These are phyloP conservation scores for Cordyceps javanica DNA, from an alignment of 2,329 filamentous ascomycete species.

Conservation along the genomic window DNA sequence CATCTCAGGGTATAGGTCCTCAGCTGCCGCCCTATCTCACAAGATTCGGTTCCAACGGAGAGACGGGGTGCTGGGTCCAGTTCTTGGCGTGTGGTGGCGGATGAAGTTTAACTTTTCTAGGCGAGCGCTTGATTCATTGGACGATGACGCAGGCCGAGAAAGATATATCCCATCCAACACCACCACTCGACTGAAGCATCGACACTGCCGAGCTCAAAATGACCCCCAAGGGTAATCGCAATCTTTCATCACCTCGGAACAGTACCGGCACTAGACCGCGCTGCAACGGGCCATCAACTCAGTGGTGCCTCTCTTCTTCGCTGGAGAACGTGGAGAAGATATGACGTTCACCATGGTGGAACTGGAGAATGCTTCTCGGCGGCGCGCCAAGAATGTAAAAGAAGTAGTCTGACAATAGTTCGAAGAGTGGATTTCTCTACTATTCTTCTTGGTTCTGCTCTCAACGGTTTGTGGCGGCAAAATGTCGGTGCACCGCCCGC, in stretches of 20 bases:
- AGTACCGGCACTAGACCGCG: too few relatives aligned
- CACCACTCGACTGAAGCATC: not conserved
- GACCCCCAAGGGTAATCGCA: too few relatives aligned
- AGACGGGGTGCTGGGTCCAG: not conserved
- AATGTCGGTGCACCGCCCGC: not conserved
- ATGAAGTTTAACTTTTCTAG: not conserved
- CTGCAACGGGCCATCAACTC: too few relatives aligned
- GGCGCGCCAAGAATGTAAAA: not conserved
- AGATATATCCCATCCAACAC: too few relatives aligned
- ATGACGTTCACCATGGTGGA: not conserved
- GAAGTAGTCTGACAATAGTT: not conserved
- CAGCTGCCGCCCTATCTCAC: not conserved
- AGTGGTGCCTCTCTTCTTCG: not conserved
- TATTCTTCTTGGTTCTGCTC: not conserved
- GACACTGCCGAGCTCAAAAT: not conserved
- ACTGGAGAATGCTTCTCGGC: not conserved
- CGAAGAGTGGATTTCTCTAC: not conserved
- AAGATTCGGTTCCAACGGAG: not conserved
- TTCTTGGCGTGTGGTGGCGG: slow-evolving; percentile 10
- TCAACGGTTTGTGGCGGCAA: not conserved
- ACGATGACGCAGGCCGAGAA: not conserved
- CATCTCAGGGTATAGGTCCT: not conserved
- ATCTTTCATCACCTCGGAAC: too few relatives aligned
- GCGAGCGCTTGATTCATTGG: not conserved
- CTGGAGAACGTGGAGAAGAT: not conserved